A percentile compares a stretch with the other conserved stretches of the same genome.
phyloP scores from a whole-genome alignment of 2,329 filamentous ascomycete genomes.

The Whalleya microplaca region DNA sequence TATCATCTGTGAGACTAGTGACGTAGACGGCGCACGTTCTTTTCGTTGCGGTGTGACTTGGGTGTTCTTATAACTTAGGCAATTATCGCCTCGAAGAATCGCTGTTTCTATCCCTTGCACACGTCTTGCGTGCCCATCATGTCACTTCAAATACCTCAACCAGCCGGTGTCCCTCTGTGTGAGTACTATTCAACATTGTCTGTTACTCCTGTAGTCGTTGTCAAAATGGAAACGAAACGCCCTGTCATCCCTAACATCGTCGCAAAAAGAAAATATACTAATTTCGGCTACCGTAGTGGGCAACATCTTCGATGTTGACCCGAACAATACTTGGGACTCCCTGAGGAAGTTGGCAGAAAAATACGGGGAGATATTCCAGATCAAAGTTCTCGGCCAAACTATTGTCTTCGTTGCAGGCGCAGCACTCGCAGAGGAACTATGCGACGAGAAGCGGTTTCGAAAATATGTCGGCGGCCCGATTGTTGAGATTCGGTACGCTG shows the following conservation, averaged over 20 bases:
- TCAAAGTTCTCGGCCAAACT: conserved; percentile 44
- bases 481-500: conserved; percentile 54
- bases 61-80: background rate
- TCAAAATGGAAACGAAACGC: background rate
- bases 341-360: conserved; percentile 52
- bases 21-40: conserved; percentile 19
- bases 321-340: conserved; percentile 53
- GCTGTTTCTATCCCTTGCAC: background rate
- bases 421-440: conserved; percentile 48
- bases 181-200: background rate
- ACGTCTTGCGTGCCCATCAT: conserved; percentile 25
- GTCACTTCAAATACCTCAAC: conserved; percentile 54
- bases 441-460: conserved; percentile 57
- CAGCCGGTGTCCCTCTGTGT: conserved; percentile 50
- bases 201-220: background rate
- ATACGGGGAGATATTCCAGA: conserved; percentile 52
- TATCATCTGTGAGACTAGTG: conserved; percentile 10
- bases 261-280: background rate
- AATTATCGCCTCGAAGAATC: background rate
- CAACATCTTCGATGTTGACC: conserved; percentile 54
- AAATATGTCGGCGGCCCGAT: conserved; percentile 58
- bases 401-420: conserved; percentile 48
- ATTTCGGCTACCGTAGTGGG: conserved; percentile 38
- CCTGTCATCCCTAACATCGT: background rate
- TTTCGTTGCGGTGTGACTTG: conserved; percentile 12